Base-by-base conservation (phyloP, 176 grass and related monocot genomes). In the Bromus sterilis region DNA sequence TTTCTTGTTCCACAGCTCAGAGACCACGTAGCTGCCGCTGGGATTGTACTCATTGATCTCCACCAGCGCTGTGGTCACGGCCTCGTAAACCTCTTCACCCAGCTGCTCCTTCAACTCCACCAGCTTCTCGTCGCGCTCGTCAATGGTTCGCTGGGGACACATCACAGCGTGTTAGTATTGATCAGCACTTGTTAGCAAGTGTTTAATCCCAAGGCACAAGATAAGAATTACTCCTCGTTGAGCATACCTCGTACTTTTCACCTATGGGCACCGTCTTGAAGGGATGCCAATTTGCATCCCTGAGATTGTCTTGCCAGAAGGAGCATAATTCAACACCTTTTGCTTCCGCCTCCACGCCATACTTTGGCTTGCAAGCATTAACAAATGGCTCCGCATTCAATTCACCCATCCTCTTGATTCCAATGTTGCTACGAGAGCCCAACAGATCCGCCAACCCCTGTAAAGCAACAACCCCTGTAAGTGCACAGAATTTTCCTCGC, bases 21-120 rank as follows among this genome's bases (percentile, higher is more conserved):
- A 71, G 6, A 91, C 82, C 24, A 78, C 76, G 20, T 89, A 94
- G 68, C 89, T 56, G 31, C 89, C 92, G 28, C 89, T 89, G 16
- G 89, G 68, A 72, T 94, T 94, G 80, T 89, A 91, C 66, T 94
- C 92, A 1, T 94, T 94, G 32, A 94, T 84, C 89, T 94, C 92
- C 64, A 91, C 32, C 60, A 94, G 28, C 6, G 92, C 89, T 0
- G 48, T 89, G 21, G 51, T 87, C 63, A 94, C 92, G 9, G 80
- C 71, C 13, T 55, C 18, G 48, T 73, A 87, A 16, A 91, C 89
- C 64, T 82, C 65, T 14, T 79, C 65, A 0, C 86, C 89, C 0
- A 89, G 73, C 59, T 91, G 75, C 30, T 53, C 11, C 83, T 85
- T 87, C 81, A 91, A 63, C 10, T 4, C 40, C 40, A 53, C 53